These are phyloP conservation scores for Wallacemonas rigidus DNA, from an alignment of 208 protist species.

Conservation along the genomic window DNA sequence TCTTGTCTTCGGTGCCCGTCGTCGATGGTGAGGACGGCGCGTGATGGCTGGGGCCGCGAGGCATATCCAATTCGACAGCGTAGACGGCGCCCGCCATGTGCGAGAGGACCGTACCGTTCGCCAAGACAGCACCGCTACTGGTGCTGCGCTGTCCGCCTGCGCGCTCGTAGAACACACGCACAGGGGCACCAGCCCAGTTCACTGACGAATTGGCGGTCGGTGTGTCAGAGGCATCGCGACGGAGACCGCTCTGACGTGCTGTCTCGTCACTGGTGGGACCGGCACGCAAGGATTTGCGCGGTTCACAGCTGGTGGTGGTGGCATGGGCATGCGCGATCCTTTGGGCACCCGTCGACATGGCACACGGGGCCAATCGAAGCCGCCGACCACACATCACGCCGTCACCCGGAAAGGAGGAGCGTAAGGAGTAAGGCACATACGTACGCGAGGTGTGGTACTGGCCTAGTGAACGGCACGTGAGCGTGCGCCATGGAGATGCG, in stretches of 20 bases:
- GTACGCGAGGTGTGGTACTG: too few species aligned
- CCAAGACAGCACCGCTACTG: slow-evolving; percentile 57
- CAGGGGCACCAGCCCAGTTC: slow-evolving; percentile 25
- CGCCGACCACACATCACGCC: too few species aligned
- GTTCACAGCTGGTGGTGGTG: too few species aligned
- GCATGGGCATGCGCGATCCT: too few species aligned
- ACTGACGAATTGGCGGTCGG: neutral
- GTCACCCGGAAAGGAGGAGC: too few species aligned
- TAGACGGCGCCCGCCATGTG: slow-evolving; percentile 71
- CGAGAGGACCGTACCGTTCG: slow-evolving; percentile 44
- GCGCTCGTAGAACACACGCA: slow-evolving; percentile 21
- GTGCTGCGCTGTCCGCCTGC: slow-evolving; percentile 26
- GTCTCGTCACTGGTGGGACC: neutral
- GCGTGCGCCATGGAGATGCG: too few species aligned
- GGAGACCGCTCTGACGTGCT: neutral
- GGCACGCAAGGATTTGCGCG: neutral
- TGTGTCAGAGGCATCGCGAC: neutral
- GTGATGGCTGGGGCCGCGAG: too few species aligned
- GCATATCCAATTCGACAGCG: slow-evolving; percentile 45
- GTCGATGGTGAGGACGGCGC: neutral
- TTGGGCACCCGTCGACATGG: too few species aligned
- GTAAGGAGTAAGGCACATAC: too few species aligned
- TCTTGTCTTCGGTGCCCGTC: too few species aligned
- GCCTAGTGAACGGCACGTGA: too few species aligned
- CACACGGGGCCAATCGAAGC: too few species aligned